Evolutionary conservation across 352 stramenopile species (phyloP).

Genomic region (Globisporangium perplexum): DNA sequence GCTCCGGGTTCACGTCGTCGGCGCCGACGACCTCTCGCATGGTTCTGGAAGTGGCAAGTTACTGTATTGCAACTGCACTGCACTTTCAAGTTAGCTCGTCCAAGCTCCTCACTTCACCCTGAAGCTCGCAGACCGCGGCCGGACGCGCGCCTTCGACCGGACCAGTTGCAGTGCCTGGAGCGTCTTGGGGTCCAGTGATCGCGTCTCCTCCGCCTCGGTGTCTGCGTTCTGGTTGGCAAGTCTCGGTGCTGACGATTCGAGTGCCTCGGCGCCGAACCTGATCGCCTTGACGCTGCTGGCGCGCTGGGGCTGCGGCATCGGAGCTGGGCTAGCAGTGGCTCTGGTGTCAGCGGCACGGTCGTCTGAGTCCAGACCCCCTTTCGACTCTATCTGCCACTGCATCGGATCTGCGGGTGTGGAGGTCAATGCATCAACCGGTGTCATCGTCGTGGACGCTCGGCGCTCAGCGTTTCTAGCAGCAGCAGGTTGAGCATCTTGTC

Average conservation of each 20-base stretch:
- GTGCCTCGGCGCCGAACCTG: neutral
- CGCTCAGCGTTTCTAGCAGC: neutral
- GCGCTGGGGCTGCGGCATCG: neutral
- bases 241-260: neutral
- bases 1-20: slow-evolving; percentile 18
- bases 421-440: neutral
- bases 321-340: neutral
- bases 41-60: too few species aligned
- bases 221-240: neutral
- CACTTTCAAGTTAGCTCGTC: too few species aligned
- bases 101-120: neutral
- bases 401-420: neutral
- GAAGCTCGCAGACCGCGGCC: slow-evolving; percentile 33
- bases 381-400: neutral
- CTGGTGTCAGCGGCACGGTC: too few species aligned
- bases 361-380: neutral
- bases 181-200: slow-evolving; percentile 28
- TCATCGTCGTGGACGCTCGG: neutral
- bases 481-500: neutral
- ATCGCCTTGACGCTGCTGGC: neutral
- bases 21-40: neutral
- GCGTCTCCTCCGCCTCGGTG: slow-evolving; percentile 2
- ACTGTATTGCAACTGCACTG: too few species aligned
- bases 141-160: slow-evolving; percentile 25
- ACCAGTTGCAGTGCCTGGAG: slow-evolving; percentile 48